Conservation (phyloP, 371 early-diverging fungal species). For the Rhizopus microsporus region DNA sequence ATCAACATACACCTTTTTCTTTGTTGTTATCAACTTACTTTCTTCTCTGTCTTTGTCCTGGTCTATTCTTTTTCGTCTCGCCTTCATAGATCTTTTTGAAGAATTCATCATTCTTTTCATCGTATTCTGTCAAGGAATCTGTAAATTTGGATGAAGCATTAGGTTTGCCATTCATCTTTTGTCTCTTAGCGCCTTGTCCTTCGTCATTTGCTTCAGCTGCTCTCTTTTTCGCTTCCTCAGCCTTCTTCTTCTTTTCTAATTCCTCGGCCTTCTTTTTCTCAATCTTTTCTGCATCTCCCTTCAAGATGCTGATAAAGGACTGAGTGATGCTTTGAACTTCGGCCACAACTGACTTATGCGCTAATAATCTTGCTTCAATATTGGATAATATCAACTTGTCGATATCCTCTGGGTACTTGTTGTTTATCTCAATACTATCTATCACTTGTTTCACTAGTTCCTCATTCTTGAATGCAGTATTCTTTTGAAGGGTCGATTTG, state of each 20-base stretch:
- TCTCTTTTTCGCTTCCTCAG: conserved; percentile 18
- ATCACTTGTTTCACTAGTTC: conserved; percentile 16
- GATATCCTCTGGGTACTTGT: conserved; percentile 6
- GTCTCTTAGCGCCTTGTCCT: conserved; percentile 8
- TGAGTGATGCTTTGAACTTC: conserved; percentile 20
- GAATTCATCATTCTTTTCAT: conserved; percentile 22
- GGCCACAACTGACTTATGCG: conserved; percentile 25
- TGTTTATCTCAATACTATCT: conserved; percentile 5
- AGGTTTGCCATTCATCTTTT: neutral
- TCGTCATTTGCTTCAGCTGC: conserved; percentile 16
- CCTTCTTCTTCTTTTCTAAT: conserved; percentile 7
- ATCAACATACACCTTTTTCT: neutral
- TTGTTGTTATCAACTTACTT: conserved; percentile 25
- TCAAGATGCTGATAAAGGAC: conserved; percentile 24
- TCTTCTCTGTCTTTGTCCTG: conserved; percentile 47
- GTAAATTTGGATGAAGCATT: conserved; percentile 35
- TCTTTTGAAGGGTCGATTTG: conserved; percentile 32
- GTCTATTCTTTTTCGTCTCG: conserved; percentile 41
- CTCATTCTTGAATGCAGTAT: conserved; percentile 27
- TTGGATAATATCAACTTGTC: conserved; percentile 15
- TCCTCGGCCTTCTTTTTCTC: conserved; percentile 14
- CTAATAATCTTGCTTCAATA: conserved; percentile 34
- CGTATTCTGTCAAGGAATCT: conserved; percentile 28
- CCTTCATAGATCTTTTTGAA: conserved; percentile 47
- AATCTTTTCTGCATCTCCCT: conserved; percentile 24